phyloP scores from a whole-genome alignment of 73 alveolate species.

The Urostyla sp. region DNA sequence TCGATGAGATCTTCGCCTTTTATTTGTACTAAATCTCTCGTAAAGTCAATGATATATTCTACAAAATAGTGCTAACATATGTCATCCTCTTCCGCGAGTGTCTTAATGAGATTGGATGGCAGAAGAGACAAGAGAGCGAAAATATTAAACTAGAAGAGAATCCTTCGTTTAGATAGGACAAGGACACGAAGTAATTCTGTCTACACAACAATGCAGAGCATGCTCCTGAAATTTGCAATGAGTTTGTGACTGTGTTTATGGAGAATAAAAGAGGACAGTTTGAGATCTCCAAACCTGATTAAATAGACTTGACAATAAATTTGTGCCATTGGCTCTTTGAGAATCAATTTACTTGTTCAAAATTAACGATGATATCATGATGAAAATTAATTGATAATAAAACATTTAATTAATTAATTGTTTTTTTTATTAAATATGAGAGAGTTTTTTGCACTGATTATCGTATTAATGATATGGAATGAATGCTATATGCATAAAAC shows the following conservation, averaged over 20 bases:
- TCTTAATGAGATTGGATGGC: constrained; percentile 70
- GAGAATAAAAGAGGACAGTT: constrained; percentile 27
- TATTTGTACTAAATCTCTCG: constrained; percentile 56
- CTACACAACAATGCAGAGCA: constrained; percentile 60
- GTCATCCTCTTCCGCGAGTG: constrained; percentile 74
- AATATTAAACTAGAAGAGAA: constrained; percentile 46
- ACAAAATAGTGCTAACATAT: constrained; percentile 52
- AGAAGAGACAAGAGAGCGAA: constrained; percentile 52
- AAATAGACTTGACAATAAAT: constrained; percentile 63
- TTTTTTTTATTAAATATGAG: constrained; percentile 2
- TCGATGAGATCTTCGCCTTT: constrained; percentile 72
- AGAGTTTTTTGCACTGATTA: neutral
- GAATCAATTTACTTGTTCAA: constrained; percentile 61
- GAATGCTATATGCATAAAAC: neutral
- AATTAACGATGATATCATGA: constrained; percentile 61
- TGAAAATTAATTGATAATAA: neutral
- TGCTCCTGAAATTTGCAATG: constrained; percentile 75
- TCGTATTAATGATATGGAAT: neutral
- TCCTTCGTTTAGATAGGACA: constrained; percentile 2
- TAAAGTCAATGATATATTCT: constrained; percentile 50
- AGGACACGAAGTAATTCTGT: constrained; percentile 44
- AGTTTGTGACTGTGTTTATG: constrained; percentile 58
- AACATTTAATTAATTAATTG: neutral
- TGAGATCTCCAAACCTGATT: constrained; percentile 48
- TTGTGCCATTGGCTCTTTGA: constrained; percentile 67